phyloP scores from a whole-genome alignment of 768 basidiomycete species.

The Calvatia gigantea region DNA sequence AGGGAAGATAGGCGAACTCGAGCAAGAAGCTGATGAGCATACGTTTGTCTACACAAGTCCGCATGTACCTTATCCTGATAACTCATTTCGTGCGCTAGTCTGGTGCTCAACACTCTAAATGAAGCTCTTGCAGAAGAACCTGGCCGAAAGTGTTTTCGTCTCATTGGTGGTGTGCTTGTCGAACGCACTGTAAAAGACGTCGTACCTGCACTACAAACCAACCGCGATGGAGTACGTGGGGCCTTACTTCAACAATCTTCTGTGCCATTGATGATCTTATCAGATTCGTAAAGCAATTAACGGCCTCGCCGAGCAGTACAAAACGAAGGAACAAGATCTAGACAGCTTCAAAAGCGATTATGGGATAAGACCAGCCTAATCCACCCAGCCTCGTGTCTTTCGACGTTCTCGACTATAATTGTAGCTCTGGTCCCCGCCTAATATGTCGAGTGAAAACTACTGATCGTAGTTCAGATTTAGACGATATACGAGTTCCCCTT shows the following conservation, averaged over 20 bases:
- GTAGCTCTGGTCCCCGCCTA: no score
- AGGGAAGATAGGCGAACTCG: slow-evolving; percentile 93
- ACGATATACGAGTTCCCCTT: no score
- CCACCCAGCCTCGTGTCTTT: slow-evolving; percentile 34
- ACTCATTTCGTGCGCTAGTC: slow-evolving; percentile 37
- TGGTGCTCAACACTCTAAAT: slow-evolving; percentile 84
- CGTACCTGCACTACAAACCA: slow-evolving; percentile 86
- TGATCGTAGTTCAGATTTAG: no score
- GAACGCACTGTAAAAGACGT: slow-evolving; percentile 96
- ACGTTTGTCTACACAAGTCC: slow-evolving; percentile 47
- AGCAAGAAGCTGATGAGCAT: slow-evolving; percentile 95
- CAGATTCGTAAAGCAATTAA: slow-evolving; percentile 83
- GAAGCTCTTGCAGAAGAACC: slow-evolving; percentile 83
- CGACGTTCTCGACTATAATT: no score
- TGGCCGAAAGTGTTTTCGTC: slow-evolving; percentile 90
- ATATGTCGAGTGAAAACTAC: no score
- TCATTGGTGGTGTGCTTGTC: slow-evolving; percentile 94
- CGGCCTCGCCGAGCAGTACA: slow-evolving; percentile 82
- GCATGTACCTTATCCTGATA: neutral
- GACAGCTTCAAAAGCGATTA: slow-evolving; percentile 77
- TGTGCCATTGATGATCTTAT: slow-evolving; percentile 16
- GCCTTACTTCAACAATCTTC: neutral
- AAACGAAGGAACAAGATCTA: slow-evolving; percentile 81
- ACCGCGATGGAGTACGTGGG: slow-evolving; percentile 73
- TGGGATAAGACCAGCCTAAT: slow-evolving; percentile 58